Percentiles rank a stretch among this genome's conserved stretches.
These are phyloP conservation scores for Solanum aculeatissimum DNA, from an alignment of 305 asterid species.

Conservation along the genomic window DNA sequence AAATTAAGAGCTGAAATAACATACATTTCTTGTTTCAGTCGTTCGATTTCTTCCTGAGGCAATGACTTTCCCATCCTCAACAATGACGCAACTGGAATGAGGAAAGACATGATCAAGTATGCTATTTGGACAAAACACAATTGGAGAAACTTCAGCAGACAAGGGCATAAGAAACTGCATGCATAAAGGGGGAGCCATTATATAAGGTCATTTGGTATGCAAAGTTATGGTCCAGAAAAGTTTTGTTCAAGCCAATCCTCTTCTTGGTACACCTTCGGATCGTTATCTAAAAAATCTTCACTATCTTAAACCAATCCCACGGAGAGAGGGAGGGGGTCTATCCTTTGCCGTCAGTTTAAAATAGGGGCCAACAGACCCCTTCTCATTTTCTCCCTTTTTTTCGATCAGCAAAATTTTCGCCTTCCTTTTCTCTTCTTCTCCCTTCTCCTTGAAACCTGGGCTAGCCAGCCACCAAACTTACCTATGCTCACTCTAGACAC, in stretches of 20 bases:
- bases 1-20: conserved; percentile 12
- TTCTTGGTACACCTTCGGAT: no score
- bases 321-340: background rate
- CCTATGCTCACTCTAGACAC: background rate
- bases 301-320: background rate
- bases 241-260: no score
- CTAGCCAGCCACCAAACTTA: background rate
- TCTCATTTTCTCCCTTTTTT: background rate
- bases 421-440: background rate
- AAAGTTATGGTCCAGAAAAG: background rate
- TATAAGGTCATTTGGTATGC: background rate
- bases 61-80: conserved; percentile 54
- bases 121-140: conserved; percentile 19
- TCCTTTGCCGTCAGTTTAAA: background rate
- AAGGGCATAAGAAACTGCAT: background rate
- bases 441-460: background rate
- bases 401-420: background rate
- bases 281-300: background rate
- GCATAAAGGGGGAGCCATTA: background rate
- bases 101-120: background rate
- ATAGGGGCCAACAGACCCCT: background rate
- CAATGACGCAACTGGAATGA: conserved; percentile 31
- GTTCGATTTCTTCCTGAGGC: conserved; percentile 76
- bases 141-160: background rate
- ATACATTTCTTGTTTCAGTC: conserved; percentile 54